Percentiles rank a stretch among this genome's conserved stretches.
phyloP scores from a whole-genome alignment of 306 rosid species.

The Benincasa hispida region DNA sequence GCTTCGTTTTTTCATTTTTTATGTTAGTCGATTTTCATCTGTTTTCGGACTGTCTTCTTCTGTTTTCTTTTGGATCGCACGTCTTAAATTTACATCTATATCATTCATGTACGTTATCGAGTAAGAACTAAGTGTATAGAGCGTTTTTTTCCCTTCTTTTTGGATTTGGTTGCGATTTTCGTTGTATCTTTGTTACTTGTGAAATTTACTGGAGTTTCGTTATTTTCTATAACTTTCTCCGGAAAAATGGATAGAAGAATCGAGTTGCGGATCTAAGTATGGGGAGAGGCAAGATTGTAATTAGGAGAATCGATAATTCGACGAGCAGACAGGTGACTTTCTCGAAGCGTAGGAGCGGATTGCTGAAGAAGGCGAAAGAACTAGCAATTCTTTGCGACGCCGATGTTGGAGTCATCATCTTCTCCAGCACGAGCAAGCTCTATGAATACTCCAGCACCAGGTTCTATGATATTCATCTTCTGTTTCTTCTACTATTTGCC shows the following conservation, averaged over 20 bases:
- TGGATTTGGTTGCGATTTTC: background rate
- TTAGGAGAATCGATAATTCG: constrained; percentile 88
- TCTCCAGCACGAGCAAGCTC: constrained; percentile 86
- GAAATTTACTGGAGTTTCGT: background rate
- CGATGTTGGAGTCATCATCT: constrained; percentile 78
- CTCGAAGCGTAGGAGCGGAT: constrained; percentile 72
- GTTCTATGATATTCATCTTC: constrained; percentile 16
- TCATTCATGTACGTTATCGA: background rate
- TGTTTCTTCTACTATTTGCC: background rate
- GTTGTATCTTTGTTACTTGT: background rate
- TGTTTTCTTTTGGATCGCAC: background rate
- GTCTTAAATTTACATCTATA: background rate
- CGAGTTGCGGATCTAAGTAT: constrained; percentile 14
- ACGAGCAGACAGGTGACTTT: constrained; percentile 89
- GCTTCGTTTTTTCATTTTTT: background rate
- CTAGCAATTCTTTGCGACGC: constrained; percentile 88
- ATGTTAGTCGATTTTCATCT: background rate
- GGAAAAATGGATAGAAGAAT: background rate
- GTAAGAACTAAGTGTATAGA: background rate
- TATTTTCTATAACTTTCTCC: background rate
- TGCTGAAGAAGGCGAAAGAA: constrained; percentile 89
- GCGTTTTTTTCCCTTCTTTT: background rate
- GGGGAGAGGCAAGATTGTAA: constrained; percentile 97
- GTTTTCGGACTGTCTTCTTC: background rate
- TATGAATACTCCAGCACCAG: constrained; percentile 76